Conservation (phyloP, 2,329 filamentous ascomycete species). For the Xylaria digitata region DNA sequence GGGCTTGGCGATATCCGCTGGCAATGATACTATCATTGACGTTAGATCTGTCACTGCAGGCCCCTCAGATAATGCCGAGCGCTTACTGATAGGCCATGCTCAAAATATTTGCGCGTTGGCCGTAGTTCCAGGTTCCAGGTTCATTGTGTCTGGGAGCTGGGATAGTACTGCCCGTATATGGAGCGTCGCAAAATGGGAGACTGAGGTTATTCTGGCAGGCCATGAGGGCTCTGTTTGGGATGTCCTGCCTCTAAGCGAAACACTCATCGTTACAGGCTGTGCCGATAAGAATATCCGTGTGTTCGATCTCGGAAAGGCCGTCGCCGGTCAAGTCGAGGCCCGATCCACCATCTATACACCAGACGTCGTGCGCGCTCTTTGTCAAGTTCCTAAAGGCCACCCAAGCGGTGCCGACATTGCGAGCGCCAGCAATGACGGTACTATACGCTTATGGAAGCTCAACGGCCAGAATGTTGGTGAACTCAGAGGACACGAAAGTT, state of each 20-base stretch:
- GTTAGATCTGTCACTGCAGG: conserved; percentile 77
- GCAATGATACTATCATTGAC: conserved; percentile 93
- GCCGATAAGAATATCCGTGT: conserved; percentile 91
- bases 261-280: conserved; percentile 88
- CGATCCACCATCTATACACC: conserved; percentile 70
- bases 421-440: conserved; percentile 91
- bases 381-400: conserved; percentile 79
- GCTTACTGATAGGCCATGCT: conserved; percentile 85
- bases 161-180: conserved; percentile 89
- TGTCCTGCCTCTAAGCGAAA: conserved; percentile 84
- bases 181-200: conserved; percentile 87
- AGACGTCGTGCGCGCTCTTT: conserved; percentile 90
- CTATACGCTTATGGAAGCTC: conserved; percentile 87
- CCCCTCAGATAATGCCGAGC: conserved; percentile 81
- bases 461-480: conserved; percentile 80
- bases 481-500: conserved; percentile 89
- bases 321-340: conserved; percentile 65
- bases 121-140: conserved; percentile 75
- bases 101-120: conserved; percentile 91
- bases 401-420: conserved; percentile 90
- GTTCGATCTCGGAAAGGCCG: conserved; percentile 75
- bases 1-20: conserved; percentile 86
- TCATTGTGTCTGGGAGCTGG: conserved; percentile 93
- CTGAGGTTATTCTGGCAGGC: conserved; percentile 75
- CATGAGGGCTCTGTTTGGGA: conserved; percentile 87